A percentile compares a stretch with the other conserved stretches of the same genome.
phyloP scores from a whole-genome alignment of 78 protist genomes.

The Protostelium mycophagum region DNA sequence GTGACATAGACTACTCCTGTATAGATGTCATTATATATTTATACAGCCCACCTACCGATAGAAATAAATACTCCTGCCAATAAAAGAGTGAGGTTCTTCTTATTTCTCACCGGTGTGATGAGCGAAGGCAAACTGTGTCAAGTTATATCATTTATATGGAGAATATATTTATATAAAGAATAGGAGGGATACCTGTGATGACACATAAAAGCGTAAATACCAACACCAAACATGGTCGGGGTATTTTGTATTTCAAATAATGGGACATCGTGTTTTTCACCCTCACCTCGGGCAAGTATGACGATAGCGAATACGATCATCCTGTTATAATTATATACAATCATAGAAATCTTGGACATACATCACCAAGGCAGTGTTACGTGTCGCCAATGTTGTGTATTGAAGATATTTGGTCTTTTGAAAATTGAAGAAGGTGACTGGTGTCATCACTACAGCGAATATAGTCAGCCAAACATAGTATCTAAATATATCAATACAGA shows the following conservation, averaged over 20 bases:
- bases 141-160: background rate
- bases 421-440: constrained; percentile 35
- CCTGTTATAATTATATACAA: background rate
- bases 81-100: constrained; percentile 7
- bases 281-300: constrained; percentile 39
- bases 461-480: constrained; percentile 42
- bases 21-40: background rate
- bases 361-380: constrained; percentile 55
- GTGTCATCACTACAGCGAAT: constrained; percentile 45
- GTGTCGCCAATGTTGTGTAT: constrained; percentile 31
- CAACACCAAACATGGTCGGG: constrained; percentile 58
- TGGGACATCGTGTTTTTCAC: constrained; percentile 22
- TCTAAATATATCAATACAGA: background rate
- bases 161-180: background rate
- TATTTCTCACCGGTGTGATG: constrained; percentile 54
- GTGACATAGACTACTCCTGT: constrained; percentile 23
- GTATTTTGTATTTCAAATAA: constrained; percentile 20
- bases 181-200: constrained; percentile 45
- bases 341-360: background rate
- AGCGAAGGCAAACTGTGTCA: constrained; percentile 20
- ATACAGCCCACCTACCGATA: constrained; percentile 19
- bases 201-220: constrained; percentile 68
- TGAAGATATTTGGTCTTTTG: constrained; percentile 72
- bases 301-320: constrained; percentile 64
- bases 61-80: constrained; percentile 40